These are phyloP conservation scores for Scleroderma citrinum DNA, from an alignment of 768 basidiomycete species.

Conservation along the genomic window DNA sequence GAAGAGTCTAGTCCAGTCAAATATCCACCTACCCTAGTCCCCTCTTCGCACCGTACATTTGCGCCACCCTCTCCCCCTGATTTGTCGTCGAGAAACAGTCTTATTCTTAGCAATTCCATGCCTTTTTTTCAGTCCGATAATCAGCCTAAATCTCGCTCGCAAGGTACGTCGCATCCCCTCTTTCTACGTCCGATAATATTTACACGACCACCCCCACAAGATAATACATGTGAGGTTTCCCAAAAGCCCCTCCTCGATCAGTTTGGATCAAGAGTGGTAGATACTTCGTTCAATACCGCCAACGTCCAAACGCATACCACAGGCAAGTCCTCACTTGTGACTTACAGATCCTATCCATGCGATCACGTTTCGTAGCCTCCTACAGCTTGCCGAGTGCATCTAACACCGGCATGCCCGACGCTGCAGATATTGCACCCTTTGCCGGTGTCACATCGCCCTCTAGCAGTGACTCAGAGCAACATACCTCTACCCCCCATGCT, in stretches of 20 bases:
- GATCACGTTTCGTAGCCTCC: conserved; percentile 15
- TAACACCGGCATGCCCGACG: no score
- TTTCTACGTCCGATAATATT: neutral
- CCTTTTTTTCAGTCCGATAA: conserved; percentile 12
- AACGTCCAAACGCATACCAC: conserved; percentile 16
- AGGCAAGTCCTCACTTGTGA: conserved; percentile 11
- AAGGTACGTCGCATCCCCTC: conserved; percentile 14
- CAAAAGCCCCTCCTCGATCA: conserved; percentile 8
- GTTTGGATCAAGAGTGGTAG: conserved; percentile 11
- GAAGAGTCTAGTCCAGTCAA: conserved; percentile 2
- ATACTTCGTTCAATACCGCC: conserved; percentile 1
- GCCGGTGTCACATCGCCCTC: no score
- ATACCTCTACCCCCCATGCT: conserved; percentile 28
- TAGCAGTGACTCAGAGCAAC: conserved; percentile 9
- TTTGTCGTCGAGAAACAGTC: no score
- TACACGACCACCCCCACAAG: neutral
- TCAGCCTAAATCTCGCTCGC: conserved; percentile 17
- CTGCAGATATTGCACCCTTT: no score
- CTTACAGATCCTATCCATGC: neutral
- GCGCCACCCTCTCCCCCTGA: no score
- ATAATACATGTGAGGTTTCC: conserved; percentile 8
- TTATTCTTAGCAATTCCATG: conserved; percentile 11
- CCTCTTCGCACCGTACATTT: no score
- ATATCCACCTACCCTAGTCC: conserved; percentile 8
- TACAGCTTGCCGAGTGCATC: conserved; percentile 18